Conservation (phyloP, 1,284 basidiomycete species). For the Marasmius sp. region DNA sequence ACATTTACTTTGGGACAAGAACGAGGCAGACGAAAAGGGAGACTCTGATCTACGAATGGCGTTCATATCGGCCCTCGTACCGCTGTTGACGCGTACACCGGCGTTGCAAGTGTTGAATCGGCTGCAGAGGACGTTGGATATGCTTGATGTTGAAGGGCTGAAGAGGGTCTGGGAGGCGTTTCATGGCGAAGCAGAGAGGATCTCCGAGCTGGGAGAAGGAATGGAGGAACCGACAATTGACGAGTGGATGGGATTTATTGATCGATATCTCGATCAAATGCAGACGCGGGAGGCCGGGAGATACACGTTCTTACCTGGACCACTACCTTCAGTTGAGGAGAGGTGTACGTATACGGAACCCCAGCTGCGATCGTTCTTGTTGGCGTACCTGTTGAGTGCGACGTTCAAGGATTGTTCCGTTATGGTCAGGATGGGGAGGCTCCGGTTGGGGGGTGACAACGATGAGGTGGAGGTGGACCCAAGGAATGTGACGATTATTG, state of each 20-base stretch:
- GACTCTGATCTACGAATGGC: constrained; percentile 36
- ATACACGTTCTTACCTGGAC: not conserved
- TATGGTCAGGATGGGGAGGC: constrained; percentile 71
- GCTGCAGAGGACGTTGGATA: constrained; percentile 79
- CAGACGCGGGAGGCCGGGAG: too few relatives aligned
- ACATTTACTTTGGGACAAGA: constrained; percentile 7
- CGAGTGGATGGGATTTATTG: constrained; percentile 63
- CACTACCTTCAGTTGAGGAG: not conserved
- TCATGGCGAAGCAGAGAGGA: constrained; percentile 11
- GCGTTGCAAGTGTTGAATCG: constrained; percentile 58
- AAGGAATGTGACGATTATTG: constrained; percentile 68
- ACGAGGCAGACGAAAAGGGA: constrained; percentile 3
- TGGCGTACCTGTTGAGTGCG: constrained; percentile 85
- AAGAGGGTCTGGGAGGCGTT: constrained; percentile 44
- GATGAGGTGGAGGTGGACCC: too few relatives aligned
- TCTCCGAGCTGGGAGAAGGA: constrained; percentile 17
- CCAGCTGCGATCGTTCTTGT: constrained; percentile 56
- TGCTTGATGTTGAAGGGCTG: constrained; percentile 82
- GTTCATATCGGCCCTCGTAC: constrained; percentile 49
- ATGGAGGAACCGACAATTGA: constrained; percentile 19
- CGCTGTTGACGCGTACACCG: constrained; percentile 51
- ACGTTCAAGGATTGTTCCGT: constrained; percentile 96
- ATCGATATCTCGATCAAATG: constrained; percentile 48
- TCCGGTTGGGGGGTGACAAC: too few relatives aligned
- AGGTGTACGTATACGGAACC: constrained; percentile 18